These are phyloP conservation scores for Macrocybe gigantea DNA, from an alignment of 768 basidiomycete species.

Conservation along the genomic window DNA sequence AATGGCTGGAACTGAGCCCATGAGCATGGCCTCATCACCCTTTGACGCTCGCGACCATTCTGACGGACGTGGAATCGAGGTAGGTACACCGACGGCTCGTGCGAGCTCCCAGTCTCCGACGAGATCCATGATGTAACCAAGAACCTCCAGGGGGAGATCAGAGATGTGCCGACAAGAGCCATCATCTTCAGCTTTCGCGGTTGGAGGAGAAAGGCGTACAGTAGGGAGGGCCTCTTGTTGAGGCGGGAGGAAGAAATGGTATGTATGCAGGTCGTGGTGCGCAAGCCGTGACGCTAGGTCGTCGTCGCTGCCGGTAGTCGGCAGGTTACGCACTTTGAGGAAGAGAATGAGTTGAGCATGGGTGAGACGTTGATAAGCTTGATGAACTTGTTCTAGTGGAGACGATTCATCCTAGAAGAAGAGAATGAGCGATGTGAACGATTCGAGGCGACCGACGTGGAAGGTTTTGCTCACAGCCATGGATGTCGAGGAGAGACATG, in stretches of 20 bases:
- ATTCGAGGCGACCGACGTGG: constrained; percentile 2
- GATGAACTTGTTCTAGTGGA: constrained; percentile 46
- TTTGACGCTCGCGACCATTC: constrained; percentile 69
- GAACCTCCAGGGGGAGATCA: constrained; percentile 70
- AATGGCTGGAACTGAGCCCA: constrained; percentile 53
- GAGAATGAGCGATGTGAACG: constrained; percentile 7
- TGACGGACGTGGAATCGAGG: constrained; percentile 55
- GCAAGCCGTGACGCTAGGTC: constrained; percentile 70
- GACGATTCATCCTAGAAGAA: constrained; percentile 25
- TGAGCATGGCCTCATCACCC: constrained; percentile 70
- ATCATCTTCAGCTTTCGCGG: constrained; percentile 19
- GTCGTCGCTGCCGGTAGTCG: constrained; percentile 50
- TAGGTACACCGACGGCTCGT: constrained; percentile 70
- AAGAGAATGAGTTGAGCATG: constrained; percentile 70
- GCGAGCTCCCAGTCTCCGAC: constrained; percentile 83
- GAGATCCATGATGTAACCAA: constrained; percentile 73
- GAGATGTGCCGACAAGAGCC: constrained; percentile 32
- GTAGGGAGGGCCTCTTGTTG: constrained; percentile 11
- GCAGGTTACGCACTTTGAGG: constrained; percentile 66
- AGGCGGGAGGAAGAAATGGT: constrained; percentile 45
- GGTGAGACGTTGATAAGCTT: constrained; percentile 64
- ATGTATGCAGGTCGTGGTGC: constrained; percentile 70
- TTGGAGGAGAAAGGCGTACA: constrained; percentile 4
- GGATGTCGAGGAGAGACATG: constrained; percentile 7
- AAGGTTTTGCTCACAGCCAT: constrained; percentile 34